phyloP scores from a whole-genome alignment of 2,329 filamentous ascomycete species.

The Hymenotorrendiella dingleyae region DNA sequence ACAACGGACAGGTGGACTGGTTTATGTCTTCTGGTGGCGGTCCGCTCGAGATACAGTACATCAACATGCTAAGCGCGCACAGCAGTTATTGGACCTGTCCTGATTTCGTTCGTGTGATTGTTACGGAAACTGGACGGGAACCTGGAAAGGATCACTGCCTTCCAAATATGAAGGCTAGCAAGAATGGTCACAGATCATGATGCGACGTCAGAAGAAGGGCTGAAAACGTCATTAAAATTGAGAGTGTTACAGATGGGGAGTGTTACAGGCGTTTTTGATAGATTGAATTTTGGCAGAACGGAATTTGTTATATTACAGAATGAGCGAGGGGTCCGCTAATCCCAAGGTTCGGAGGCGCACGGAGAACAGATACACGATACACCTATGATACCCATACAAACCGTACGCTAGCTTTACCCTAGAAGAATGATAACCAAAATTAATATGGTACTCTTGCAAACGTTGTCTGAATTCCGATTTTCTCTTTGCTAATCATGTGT shows the following conservation, averaged over 20 bases:
- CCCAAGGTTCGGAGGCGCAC: too few relatives aligned
- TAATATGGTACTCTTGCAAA: too few relatives aligned
- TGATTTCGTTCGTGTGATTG: slow-evolving; percentile 87
- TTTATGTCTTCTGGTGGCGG: slow-evolving; percentile 79
- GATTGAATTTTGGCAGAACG: neutral
- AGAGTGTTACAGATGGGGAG: neutral
- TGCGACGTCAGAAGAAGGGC: too few relatives aligned
- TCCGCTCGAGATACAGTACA: slow-evolving; percentile 86
- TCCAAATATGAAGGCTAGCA: slow-evolving; percentile 53
- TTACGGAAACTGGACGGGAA: slow-evolving; percentile 75
- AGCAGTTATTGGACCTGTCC: slow-evolving; percentile 85
- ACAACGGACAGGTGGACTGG: slow-evolving; percentile 94
- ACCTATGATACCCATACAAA: slow-evolving; percentile 21
- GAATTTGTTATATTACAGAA: neutral
- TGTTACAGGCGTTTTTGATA: neutral
- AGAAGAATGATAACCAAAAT: slow-evolving; percentile 2
- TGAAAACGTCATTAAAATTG: too few relatives aligned
- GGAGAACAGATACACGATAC: too few relatives aligned
- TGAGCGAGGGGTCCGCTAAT: neutral
- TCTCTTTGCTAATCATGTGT: too few relatives aligned
- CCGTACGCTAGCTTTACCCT: neutral
- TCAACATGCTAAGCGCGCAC: slow-evolving; percentile 95
- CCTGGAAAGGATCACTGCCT: slow-evolving; percentile 58
- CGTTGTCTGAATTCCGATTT: too few relatives aligned
- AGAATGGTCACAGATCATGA: slow-evolving; percentile 31